Evolutionary conservation across 2,329 filamentous ascomycete genomes (phyloP).

Genomic region (Sordariomycetes sp.): DNA sequence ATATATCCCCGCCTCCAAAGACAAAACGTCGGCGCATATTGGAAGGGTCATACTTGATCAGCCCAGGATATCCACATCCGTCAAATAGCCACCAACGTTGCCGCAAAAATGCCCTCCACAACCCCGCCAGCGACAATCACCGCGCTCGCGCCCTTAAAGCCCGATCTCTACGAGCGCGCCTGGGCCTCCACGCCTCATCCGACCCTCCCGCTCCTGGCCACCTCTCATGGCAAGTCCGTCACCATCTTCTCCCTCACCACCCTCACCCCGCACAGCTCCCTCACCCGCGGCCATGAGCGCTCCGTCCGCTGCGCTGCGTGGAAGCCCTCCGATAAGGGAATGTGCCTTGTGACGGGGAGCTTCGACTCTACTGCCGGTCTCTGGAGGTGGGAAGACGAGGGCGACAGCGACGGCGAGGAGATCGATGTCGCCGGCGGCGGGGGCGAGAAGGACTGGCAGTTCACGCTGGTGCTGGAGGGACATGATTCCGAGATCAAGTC

Average conservation of each 20-base stretch:
- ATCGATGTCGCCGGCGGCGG: slow-evolving; percentile 20
- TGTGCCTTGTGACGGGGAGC: slow-evolving; percentile 80
- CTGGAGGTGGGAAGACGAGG: slow-evolving; percentile 53
- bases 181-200: slow-evolving; percentile 85
- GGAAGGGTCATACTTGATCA: not conserved
- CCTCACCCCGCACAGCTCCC: slow-evolving; percentile 66
- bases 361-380: slow-evolving; percentile 88
- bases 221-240: slow-evolving; percentile 76
- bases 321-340: slow-evolving; percentile 62
- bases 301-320: slow-evolving; percentile 79
- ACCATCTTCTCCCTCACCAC: slow-evolving; percentile 81
- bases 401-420: slow-evolving; percentile 4
- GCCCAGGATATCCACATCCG: not conserved
- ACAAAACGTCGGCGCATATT: not conserved
- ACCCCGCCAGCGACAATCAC: slow-evolving; percentile 18
- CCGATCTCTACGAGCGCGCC: slow-evolving; percentile 57
- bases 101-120: slow-evolving; percentile 2
- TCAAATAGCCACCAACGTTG: not conserved
- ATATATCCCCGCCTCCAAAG: not conserved
- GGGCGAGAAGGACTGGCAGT: slow-evolving; percentile 73
- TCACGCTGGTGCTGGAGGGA: slow-evolving; percentile 83
- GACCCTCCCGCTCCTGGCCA: slow-evolving; percentile 77
- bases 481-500: slow-evolving; percentile 91
- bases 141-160: slow-evolving; percentile 39
- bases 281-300: slow-evolving; percentile 82